A percentile compares a stretch with the other conserved stretches of the same genome.
phyloP scores from a whole-genome alignment of 2,329 filamentous ascomycete genomes.

The Sarocladium strictum region DNA sequence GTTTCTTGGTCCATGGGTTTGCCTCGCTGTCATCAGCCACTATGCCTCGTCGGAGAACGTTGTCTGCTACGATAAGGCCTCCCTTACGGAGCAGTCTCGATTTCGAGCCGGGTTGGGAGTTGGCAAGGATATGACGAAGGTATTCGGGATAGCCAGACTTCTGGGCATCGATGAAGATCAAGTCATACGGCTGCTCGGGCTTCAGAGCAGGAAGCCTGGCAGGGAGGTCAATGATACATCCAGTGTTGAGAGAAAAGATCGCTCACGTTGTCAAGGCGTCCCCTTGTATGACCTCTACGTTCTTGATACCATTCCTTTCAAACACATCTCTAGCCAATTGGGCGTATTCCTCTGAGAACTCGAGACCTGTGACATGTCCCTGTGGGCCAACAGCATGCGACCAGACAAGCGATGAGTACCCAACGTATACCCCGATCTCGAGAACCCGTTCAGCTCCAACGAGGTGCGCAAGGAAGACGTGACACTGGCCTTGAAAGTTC shows the following conservation, averaged over 20 bases:
- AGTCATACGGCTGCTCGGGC: conserved; percentile 39
- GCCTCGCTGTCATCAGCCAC: conserved; percentile 35
- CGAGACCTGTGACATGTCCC: conserved; percentile 38
- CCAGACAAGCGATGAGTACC: conserved; percentile 44
- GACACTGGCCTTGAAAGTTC: conserved; percentile 33
- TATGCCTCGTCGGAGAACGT: conserved; percentile 42
- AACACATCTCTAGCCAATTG: conserved; percentile 32
- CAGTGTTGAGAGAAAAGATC: not conserved
- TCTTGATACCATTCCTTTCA: conserved; percentile 31
- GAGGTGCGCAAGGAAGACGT: conserved; percentile 34
- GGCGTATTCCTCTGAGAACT: conserved; percentile 39
- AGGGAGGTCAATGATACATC: not conserved
- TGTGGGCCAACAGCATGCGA: conserved; percentile 37
- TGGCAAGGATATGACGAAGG: conserved; percentile 36
- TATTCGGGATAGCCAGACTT: conserved; percentile 46
- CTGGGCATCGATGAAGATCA: conserved; percentile 49
- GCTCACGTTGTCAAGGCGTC: conserved; percentile 40
- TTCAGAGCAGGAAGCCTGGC: conserved; percentile 26
- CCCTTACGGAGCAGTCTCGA: conserved; percentile 39
- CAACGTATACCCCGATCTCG: conserved; percentile 43
- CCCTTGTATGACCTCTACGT: conserved; percentile 41
- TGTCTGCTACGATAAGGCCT: conserved; percentile 49
- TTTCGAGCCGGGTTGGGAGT: conserved; percentile 30
- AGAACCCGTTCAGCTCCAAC: conserved; percentile 39
- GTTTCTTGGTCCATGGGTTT: conserved; percentile 24